Conservation (phyloP, 768 basidiomycete genomes). For the Hemileccinum rubropunctum region DNA sequence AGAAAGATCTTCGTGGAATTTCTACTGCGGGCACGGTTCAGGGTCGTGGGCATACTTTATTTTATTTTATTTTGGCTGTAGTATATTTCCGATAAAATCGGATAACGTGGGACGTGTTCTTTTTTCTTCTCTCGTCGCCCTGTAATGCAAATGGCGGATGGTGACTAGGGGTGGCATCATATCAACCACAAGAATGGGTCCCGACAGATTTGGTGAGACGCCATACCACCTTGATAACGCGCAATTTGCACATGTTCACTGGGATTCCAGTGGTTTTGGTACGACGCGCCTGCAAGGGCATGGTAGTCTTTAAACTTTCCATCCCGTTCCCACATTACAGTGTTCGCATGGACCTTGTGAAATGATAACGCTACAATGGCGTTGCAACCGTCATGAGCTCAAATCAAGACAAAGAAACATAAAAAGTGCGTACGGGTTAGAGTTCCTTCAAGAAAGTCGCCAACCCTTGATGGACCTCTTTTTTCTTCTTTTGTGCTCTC, state of each 20-base stretch:
- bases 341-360: no score
- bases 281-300: not conserved
- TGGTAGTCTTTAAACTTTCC: not conserved
- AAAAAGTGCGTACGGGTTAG: conserved; percentile 5
- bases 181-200: not conserved
- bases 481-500: conserved; percentile 20
- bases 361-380: not conserved
- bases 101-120: not conserved
- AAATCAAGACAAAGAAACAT: not conserved
- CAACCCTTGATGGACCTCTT: conserved; percentile 38
- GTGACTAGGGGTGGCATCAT: not conserved
- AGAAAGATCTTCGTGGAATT: no score
- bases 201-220: not conserved
- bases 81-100: not conserved
- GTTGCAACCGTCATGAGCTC: not conserved
- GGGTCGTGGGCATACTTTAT: no score
- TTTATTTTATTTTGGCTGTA: not conserved
- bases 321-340: not conserved
- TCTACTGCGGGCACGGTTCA: no score
- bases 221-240: no score
- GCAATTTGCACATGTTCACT: no score
- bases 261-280: not conserved
- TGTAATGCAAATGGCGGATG: not conserved
- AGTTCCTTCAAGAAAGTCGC: conserved; percentile 45
- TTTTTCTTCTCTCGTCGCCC: not conserved